Percentiles rank a stretch among this genome's conserved stretches.
phyloP scores from a whole-genome alignment of 345 rosid species.

The Boechera stricta region DNA sequence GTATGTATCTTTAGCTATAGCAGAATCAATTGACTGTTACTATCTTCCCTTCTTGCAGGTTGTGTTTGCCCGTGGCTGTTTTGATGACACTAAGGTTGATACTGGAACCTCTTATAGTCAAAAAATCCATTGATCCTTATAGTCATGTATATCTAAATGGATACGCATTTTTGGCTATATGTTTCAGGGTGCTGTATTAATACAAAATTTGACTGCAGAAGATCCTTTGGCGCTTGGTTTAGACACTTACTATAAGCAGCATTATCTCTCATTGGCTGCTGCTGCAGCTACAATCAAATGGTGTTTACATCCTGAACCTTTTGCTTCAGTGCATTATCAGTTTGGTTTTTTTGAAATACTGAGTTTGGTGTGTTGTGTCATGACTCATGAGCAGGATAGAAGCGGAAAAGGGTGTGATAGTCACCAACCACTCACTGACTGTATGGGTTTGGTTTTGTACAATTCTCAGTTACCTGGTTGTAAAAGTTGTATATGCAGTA shows the following conservation, averaged over 20 bases:
- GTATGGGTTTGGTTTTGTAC: slow-evolving; percentile 53
- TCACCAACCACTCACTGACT: slow-evolving; percentile 87
- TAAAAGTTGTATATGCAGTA: slow-evolving; percentile 18
- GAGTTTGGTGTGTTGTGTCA: slow-evolving; percentile 22
- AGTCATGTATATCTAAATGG: slow-evolving; percentile 30
- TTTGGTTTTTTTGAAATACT: slow-evolving; percentile 26
- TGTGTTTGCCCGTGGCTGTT: slow-evolving; percentile 87
- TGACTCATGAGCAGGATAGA: slow-evolving; percentile 69
- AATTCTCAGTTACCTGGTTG: slow-evolving; percentile 1
- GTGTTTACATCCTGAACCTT: slow-evolving; percentile 47
- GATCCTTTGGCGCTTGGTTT: slow-evolving; percentile 93
- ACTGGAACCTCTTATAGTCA: slow-evolving; percentile 22
- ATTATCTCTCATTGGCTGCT: slow-evolving; percentile 92
- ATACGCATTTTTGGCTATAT: slow-evolving; percentile 37
- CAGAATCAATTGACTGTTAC: slow-evolving; percentile 16
- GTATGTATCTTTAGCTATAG: background rate
- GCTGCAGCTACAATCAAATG: slow-evolving; percentile 90
- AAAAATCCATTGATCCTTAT: slow-evolving; percentile 25
- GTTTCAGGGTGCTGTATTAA: slow-evolving; percentile 80
- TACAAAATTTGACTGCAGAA: slow-evolving; percentile 80
- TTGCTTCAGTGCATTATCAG: slow-evolving; percentile 24
- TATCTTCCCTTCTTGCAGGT: slow-evolving; percentile 54
- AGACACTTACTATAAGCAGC: slow-evolving; percentile 94
- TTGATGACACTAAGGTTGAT: slow-evolving; percentile 94
- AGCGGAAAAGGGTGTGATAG: slow-evolving; percentile 87